Conservation (phyloP, 176 grass and related monocot genomes). For the Eragrostis nindensis region DNA sequence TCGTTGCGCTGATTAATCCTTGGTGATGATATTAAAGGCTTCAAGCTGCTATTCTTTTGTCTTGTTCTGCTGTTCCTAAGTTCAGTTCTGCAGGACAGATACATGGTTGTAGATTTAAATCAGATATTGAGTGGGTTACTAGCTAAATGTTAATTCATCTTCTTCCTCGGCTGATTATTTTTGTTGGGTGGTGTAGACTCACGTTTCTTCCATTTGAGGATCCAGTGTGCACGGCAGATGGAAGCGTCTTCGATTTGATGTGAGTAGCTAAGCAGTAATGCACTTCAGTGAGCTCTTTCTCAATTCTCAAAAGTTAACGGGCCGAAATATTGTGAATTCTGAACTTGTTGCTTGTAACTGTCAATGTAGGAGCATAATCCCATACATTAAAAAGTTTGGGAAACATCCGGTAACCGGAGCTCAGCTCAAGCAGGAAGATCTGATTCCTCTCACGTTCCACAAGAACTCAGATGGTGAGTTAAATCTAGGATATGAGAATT, state of each 20-base stretch:
- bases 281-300: slow-evolving; percentile 9
- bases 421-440: slow-evolving; percentile 77
- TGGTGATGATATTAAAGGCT: not conserved
- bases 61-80: slow-evolving; percentile 28
- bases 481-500: slow-evolving; percentile 1
- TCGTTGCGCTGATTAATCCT: not conserved
- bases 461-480: slow-evolving; percentile 94
- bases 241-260: slow-evolving; percentile 93
- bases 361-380: slow-evolving; percentile 81
- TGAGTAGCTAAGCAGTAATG: slow-evolving; percentile 44
- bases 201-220: slow-evolving; percentile 94
- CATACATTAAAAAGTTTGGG: slow-evolving; percentile 90
- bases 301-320: not conserved
- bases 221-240: slow-evolving; percentile 82
- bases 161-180: slow-evolving; percentile 30
- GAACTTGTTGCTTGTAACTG: slow-evolving; percentile 22
- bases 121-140: slow-evolving; percentile 8
- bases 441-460: slow-evolving; percentile 88
- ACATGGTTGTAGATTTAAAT: slow-evolving; percentile 7
- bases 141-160: not conserved
- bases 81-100: not conserved
- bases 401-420: slow-evolving; percentile 84
- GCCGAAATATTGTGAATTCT: not conserved
- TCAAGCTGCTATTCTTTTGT: not conserved
- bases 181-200: slow-evolving; percentile 54